Conservation (phyloP, 2,329 filamentous ascomycete genomes). For the Ilyonectria destructans region DNA sequence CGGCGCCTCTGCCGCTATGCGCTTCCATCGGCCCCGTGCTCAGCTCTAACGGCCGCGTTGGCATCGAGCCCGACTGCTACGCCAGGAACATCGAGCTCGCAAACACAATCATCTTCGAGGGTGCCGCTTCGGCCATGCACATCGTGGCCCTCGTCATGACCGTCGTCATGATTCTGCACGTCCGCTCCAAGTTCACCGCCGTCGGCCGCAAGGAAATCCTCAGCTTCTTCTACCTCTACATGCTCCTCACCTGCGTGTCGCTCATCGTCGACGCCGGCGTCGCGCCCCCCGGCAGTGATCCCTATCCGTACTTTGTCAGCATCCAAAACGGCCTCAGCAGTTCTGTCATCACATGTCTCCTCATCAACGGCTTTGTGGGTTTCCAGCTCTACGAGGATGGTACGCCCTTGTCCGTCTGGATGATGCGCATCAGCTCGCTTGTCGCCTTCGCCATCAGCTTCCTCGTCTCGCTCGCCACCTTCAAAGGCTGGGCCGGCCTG, state of each 20-base stretch:
- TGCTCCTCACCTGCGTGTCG: slow-evolving; percentile 90
- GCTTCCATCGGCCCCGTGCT: slow-evolving; percentile 85
- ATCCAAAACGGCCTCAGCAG: slow-evolving; percentile 89
- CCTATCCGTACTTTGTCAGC: slow-evolving; percentile 93
- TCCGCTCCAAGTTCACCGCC: slow-evolving; percentile 97
- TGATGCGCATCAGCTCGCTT: slow-evolving; percentile 84
- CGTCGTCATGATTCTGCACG: slow-evolving; percentile 96
- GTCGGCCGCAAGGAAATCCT: slow-evolving; percentile 85
- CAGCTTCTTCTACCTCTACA: slow-evolving; percentile 97
- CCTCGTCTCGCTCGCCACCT: slow-evolving; percentile 90
- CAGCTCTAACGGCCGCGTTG: slow-evolving; percentile 76
- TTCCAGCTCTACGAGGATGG: slow-evolving; percentile 99
- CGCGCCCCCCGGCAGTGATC: slow-evolving; percentile 83
- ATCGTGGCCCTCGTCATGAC: slow-evolving; percentile 94
- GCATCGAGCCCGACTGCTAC: slow-evolving; percentile 93
- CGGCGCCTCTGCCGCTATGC: slow-evolving; percentile 89
- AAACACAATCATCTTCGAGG: slow-evolving; percentile 99
- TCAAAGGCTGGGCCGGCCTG: slow-evolving; percentile 91
- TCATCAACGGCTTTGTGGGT: slow-evolving; percentile 98
- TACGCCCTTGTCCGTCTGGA: slow-evolving; percentile 93
- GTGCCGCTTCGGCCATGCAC: slow-evolving; percentile 91
- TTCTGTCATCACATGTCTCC: slow-evolving; percentile 87
- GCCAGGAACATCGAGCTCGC: slow-evolving; percentile 95
- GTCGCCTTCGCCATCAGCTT: slow-evolving; percentile 90
- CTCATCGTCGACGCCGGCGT: slow-evolving; percentile 95